Evolutionary conservation across 176 grass and related monocot genomes (phyloP).

Genomic region (Melocanna baccifera): DNA sequence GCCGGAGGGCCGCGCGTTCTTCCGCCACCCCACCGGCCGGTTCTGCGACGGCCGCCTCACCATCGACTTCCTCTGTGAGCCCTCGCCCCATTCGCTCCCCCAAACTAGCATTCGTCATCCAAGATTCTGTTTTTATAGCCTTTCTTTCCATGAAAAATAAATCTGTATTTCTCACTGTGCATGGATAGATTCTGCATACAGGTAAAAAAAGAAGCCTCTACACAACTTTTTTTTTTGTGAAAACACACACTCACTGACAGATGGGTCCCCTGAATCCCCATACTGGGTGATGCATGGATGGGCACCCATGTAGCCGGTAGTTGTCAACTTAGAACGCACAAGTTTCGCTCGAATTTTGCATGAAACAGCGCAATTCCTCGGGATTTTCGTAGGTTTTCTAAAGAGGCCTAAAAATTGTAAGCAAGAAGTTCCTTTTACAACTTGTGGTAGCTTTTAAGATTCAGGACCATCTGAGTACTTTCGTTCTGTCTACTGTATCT

Average conservation of each 20-base stretch:
- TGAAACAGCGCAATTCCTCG: neutral
- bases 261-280: neutral
- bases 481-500: neutral
- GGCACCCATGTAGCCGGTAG: neutral
- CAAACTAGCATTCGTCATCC: neutral
- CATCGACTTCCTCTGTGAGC: slow-evolving; percentile 91
- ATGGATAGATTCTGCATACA: neutral
- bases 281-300: neutral
- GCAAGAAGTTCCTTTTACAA: neutral
- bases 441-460: neutral
- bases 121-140: neutral
- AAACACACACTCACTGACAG: neutral
- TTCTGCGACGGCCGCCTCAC: slow-evolving; percentile 85
- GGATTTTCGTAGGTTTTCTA: neutral
- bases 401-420: neutral
- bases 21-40: slow-evolving; percentile 62
- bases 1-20: slow-evolving; percentile 69
- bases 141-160: neutral
- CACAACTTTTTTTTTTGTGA: neutral
- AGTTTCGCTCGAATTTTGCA: neutral
- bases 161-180: neutral
- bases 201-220: neutral
- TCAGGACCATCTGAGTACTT: neutral
- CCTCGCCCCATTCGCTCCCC: neutral
- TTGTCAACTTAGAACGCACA: neutral